Evolutionary conservation across 2,329 filamentous ascomycete genomes (phyloP).

Genomic region (Scedosporium minutisporum): DNA sequence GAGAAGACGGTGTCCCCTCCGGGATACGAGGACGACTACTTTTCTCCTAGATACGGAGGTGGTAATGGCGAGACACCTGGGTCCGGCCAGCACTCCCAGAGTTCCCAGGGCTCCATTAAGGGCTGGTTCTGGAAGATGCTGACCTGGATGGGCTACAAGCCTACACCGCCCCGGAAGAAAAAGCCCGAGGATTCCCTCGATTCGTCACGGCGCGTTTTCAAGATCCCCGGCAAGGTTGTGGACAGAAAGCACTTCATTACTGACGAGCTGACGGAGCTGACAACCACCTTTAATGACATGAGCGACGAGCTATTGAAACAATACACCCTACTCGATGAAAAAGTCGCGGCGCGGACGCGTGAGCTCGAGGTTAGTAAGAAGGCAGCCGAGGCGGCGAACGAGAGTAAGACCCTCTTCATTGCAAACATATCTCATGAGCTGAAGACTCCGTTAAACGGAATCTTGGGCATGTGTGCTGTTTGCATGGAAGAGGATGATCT

Average conservation of each 20-base stretch:
- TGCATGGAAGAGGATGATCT: slow-evolving; percentile 88
- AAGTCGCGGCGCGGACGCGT: slow-evolving; percentile 71
- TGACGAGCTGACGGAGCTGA: slow-evolving; percentile 79
- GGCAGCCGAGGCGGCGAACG: slow-evolving; percentile 87
- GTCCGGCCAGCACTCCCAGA: neutral
- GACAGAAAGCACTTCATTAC: slow-evolving; percentile 66
- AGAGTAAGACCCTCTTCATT: slow-evolving; percentile 95
- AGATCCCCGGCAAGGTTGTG: slow-evolving; percentile 75
- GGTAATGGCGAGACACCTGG: neutral
- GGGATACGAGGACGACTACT: slow-evolving; percentile 41
- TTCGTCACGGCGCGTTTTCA: slow-evolving; percentile 51
- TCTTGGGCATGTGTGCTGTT: slow-evolving; percentile 86
- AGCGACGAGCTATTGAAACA: slow-evolving; percentile 81
- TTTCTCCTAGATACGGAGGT: slow-evolving; percentile 7
- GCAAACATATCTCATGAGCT: slow-evolving; percentile 85
- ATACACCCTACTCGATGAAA: slow-evolving; percentile 73
- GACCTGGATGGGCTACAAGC: neutral
- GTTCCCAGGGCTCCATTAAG: slow-evolving; percentile 34
- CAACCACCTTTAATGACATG: slow-evolving; percentile 85
- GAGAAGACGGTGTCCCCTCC: slow-evolving; percentile 61
- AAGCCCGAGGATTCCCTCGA: slow-evolving; percentile 17
- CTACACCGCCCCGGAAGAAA: neutral
- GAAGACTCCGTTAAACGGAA: slow-evolving; percentile 91
- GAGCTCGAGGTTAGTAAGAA: slow-evolving; percentile 86
- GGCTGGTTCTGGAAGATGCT: slow-evolving; percentile 27